Percentiles rank a stretch among this genome's conserved stretches.
These are phyloP conservation scores for Globisporangium heterothallicum DNA, from an alignment of 352 stramenopile genomes.

Conservation along the genomic window DNA sequence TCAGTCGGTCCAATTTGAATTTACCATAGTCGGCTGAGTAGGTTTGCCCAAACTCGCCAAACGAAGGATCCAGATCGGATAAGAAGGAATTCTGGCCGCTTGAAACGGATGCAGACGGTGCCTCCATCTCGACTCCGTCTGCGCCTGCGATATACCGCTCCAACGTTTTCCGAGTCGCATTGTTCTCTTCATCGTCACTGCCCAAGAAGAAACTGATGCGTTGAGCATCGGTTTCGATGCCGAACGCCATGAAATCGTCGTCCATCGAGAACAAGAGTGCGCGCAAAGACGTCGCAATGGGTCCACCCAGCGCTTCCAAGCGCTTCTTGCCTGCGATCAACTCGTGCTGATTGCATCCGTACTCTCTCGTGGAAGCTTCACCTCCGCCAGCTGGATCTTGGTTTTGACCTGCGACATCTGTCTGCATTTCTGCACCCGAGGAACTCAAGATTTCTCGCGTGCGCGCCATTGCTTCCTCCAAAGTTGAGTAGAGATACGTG, in stretches of 20 bases:
- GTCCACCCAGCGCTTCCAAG: slow-evolving; percentile 28
- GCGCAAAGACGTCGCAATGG: slow-evolving; percentile 34
- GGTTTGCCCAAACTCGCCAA: slow-evolving; percentile 25
- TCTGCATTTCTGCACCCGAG: slow-evolving; percentile 9
- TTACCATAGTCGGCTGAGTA: slow-evolving; percentile 43
- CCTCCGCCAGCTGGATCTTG: slow-evolving; percentile 6
- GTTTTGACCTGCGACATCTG: slow-evolving; percentile 10
- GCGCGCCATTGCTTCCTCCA: slow-evolving; percentile 45
- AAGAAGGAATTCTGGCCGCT: slow-evolving; percentile 34
- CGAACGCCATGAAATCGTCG: slow-evolving; percentile 62
- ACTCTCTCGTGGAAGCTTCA: slow-evolving; percentile 8
- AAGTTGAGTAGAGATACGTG: slow-evolving; percentile 31
- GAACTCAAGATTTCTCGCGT: slow-evolving; percentile 19
- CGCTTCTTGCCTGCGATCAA: slow-evolving; percentile 28
- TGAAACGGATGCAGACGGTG: not conserved
- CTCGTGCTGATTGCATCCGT: slow-evolving; percentile 23
- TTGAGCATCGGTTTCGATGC: slow-evolving; percentile 59
- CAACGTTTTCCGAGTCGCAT: slow-evolving; percentile 35
- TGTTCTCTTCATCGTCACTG: slow-evolving; percentile 31
- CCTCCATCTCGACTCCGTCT: not conserved
- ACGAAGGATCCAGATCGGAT: slow-evolving; percentile 54
- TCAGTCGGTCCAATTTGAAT: slow-evolving; percentile 35
- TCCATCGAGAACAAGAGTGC: slow-evolving; percentile 59
- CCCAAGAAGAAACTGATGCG: slow-evolving; percentile 70
- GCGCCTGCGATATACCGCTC: slow-evolving; percentile 41